A percentile compares a stretch with the other conserved stretches of the same genome.
Conservation (phyloP, 441 rosid species). For the Metrosideros polymorpha region DNA sequence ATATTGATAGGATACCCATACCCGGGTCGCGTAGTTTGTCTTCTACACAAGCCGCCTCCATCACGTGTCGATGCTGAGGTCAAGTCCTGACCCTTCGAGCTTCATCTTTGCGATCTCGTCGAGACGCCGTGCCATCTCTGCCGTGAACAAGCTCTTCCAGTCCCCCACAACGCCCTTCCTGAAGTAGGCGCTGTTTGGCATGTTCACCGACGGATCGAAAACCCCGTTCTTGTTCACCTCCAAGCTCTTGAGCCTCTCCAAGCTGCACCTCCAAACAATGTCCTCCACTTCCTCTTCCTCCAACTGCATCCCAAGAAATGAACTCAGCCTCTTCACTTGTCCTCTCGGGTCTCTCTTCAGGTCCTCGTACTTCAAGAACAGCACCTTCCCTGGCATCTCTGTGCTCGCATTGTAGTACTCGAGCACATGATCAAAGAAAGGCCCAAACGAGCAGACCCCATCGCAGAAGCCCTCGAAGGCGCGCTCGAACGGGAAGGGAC, state of each 20-base stretch:
- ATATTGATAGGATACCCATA: too few species aligned
- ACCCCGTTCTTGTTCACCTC: constrained; percentile 4
- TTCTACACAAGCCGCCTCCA: background rate
- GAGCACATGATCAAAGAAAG: constrained; percentile 11
- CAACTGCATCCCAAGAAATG: background rate
- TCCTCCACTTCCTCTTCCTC: background rate
- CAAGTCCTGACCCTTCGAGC: constrained; percentile 8
- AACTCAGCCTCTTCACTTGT: constrained; percentile 1
- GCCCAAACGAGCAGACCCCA: constrained; percentile 1
- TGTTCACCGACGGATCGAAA: background rate
- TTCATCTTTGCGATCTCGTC: constrained; percentile 1
- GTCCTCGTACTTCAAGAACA: constrained; percentile 16
- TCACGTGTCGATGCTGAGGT: background rate
- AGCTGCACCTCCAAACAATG: background rate
- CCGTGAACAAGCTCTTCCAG: constrained; percentile 12
- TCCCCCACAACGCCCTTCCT: constrained; percentile 18
- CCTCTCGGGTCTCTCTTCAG: constrained; percentile 9
- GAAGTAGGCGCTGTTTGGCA: background rate
- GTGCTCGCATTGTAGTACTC: background rate
- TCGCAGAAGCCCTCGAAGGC: constrained; percentile 7
- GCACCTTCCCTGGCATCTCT: background rate
- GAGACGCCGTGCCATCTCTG: constrained; percentile 3
- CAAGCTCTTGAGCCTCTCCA: constrained; percentile 9
- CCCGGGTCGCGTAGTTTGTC: too few species aligned
- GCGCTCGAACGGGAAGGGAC: background rate